Percentiles rank a stretch among this genome's conserved stretches.
These are phyloP conservation scores for Chlorella sp. DNA, from an alignment of 139 green algal species.

Conservation along the genomic window DNA sequence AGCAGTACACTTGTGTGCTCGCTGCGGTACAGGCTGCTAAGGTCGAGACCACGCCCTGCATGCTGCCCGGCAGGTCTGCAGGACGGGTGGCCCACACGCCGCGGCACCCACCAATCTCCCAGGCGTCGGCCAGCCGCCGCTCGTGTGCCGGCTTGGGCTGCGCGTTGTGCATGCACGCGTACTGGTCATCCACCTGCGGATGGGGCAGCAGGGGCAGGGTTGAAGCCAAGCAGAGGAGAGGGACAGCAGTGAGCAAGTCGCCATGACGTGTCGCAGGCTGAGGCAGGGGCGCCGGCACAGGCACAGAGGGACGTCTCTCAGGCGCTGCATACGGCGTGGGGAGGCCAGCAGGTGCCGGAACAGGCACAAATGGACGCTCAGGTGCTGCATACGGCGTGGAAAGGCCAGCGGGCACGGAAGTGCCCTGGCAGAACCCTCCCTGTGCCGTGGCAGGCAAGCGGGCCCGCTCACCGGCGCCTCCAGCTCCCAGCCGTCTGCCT, in stretches of 20 bases:
- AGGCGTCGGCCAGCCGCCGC: neutral
- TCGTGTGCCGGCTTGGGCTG: neutral
- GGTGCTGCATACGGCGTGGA: neutral
- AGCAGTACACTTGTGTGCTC: too few species aligned
- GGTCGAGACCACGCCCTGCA: neutral
- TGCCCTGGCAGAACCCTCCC: neutral
- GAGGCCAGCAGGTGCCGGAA: neutral
- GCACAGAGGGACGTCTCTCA: neutral
- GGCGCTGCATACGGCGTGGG: neutral
- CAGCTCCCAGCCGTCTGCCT: conserved; percentile 24
- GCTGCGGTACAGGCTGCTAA: too few species aligned
- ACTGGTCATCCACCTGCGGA: conserved; percentile 14
- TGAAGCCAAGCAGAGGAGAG: neutral
- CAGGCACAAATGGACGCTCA: neutral
- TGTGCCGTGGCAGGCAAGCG: neutral
- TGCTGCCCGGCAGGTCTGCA: neutral
- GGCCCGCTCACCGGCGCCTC: neutral
- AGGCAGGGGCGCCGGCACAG: neutral
- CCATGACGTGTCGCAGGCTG: neutral
- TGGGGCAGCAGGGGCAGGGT: neutral
- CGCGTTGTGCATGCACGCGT: conserved; percentile 2
- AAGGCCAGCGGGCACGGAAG: neutral
- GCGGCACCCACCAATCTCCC: conserved; percentile 14
- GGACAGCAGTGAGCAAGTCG: neutral
- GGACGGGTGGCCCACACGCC: neutral